Base-by-base conservation (phyloP, 352 stramenopile genomes). In the Globisporangium polare region DNA sequence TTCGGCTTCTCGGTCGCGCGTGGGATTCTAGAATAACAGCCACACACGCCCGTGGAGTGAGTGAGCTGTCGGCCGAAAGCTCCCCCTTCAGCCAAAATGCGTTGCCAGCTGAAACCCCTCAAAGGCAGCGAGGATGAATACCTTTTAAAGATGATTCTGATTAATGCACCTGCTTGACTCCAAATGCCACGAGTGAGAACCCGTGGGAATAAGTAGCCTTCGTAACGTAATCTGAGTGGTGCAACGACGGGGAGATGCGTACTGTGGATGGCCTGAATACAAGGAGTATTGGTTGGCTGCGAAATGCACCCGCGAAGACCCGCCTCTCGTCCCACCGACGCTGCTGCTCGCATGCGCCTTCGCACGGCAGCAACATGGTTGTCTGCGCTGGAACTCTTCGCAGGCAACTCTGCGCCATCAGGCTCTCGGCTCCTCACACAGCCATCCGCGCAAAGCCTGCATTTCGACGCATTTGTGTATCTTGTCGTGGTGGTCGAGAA, bases 1-100 rank as follows among this genome's bases (percentile, higher is more conserved):
- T 17, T 27, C 27, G n/a, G 12, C 10, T 42, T 35, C 10, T 46
- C n/a, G 15, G 22, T 62, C 53, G 17, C 45, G 43, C 12, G 22
- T 18, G 24, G 41, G 27, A 50, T 72, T 72, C 66, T 72, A 72
- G 66, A 72, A 72, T 72, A 66, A 56, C 62, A 24, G 42, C 62
- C 62, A 63, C 62, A 67, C 62, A 46, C n/a, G n/a, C n/a, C n/a
- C 26, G 41, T 20, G 13, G 9, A 18, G 13, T 45, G 46, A 20
- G 13, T 35, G 46, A 53, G 47, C 24, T 24, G 47, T 35, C 24
- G 29, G 5, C 18, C n/a, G 22, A 27, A 46, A 43, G 45, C 42
- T 53, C 56, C 43, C 43, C 43, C 46, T 43, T 47, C 43, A n/a
- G 29, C 27, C 35, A 35, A 17, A 37, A 3, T 39, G 33, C 33